Conservation (phyloP, 768 basidiomycete species). For the Neoboletus brunneissimus region DNA sequence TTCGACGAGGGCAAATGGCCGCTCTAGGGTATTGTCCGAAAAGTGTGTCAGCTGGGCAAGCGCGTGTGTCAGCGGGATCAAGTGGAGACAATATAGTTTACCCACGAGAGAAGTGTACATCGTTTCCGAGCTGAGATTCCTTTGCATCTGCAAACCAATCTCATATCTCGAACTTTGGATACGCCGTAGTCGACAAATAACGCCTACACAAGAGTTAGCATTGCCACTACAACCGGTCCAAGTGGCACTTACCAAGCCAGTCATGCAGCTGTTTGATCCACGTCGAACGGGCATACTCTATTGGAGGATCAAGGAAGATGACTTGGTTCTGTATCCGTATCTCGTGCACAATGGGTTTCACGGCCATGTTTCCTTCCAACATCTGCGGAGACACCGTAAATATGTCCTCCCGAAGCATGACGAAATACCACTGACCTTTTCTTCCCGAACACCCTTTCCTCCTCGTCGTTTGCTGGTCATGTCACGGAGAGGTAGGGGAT, state of each 20-base stretch:
- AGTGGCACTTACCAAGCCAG: slow-evolving; percentile 62
- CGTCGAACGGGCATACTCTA: slow-evolving; percentile 86
- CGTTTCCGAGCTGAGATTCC: slow-evolving; percentile 56
- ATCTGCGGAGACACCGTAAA: slow-evolving; percentile 41
- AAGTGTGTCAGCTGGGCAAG: slow-evolving; percentile 65
- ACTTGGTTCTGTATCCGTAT: slow-evolving; percentile 98
- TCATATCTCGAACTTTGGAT: slow-evolving; percentile 97
- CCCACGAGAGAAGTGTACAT: slow-evolving; percentile 82
- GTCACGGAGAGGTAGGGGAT: slow-evolving; percentile 50
- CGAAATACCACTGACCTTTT: slow-evolving; percentile 52
- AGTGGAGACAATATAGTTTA: neutral
- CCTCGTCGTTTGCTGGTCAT: slow-evolving; percentile 61
- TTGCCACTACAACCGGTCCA: neutral
- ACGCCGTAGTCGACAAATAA: slow-evolving; percentile 81
- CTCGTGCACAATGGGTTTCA: slow-evolving; percentile 91
- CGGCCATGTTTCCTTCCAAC: slow-evolving; percentile 66
- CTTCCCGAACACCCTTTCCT: slow-evolving; percentile 73
- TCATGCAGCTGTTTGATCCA: slow-evolving; percentile 91
- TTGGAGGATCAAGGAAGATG: slow-evolving; percentile 97
- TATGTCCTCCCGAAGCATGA: neutral
- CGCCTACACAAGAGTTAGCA: slow-evolving; percentile 42
- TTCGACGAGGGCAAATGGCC: slow-evolving; percentile 85
- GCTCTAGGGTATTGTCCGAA: slow-evolving; percentile 67
- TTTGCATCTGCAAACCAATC: slow-evolving; percentile 91
- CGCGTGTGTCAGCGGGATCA: slow-evolving; percentile 4